Evolutionary conservation across 305 asterid species (phyloP).

Genomic region (Solanum hybrid): DNA sequence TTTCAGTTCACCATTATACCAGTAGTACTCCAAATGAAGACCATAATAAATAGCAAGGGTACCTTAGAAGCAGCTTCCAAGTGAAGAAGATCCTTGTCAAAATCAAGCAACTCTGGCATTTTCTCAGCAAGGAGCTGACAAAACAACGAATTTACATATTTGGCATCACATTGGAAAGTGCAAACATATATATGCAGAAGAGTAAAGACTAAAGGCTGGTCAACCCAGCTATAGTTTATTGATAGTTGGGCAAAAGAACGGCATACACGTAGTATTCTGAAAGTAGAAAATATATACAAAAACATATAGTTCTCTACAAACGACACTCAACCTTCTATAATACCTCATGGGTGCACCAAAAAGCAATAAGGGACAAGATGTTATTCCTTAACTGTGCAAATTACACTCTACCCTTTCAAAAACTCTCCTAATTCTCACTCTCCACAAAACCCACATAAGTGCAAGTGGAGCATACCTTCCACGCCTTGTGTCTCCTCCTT

Average conservation of each 20-base stretch:
- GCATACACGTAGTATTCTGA: neutral
- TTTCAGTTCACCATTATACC: conserved; percentile 10
- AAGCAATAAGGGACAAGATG: neutral
- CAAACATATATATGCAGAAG: neutral
- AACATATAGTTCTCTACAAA: neutral
- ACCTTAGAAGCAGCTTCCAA: conserved; percentile 98
- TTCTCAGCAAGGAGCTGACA: conserved; percentile 75
- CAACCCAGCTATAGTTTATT: neutral
- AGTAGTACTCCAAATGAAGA: conserved; percentile 10
- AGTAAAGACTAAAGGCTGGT: neutral
- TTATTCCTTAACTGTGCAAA: neutral
- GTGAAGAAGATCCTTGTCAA: conserved; percentile 80
- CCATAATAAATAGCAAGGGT: conserved; percentile 7
- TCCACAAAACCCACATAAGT: neutral
- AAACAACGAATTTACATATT: neutral
- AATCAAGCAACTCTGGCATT: conserved; percentile 88
- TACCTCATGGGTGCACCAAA: neutral
- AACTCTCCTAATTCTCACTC: neutral
- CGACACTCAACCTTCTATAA: neutral
- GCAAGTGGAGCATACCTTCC: neutral
- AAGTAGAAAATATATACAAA: neutral
- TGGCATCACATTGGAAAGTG: neutral
- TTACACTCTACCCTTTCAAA: neutral
- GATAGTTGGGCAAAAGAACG: neutral
- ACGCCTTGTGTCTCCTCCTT: neutral